Conservation (phyloP, 169 alveolate genomes). For the Plasmodium blacklocki region DNA sequence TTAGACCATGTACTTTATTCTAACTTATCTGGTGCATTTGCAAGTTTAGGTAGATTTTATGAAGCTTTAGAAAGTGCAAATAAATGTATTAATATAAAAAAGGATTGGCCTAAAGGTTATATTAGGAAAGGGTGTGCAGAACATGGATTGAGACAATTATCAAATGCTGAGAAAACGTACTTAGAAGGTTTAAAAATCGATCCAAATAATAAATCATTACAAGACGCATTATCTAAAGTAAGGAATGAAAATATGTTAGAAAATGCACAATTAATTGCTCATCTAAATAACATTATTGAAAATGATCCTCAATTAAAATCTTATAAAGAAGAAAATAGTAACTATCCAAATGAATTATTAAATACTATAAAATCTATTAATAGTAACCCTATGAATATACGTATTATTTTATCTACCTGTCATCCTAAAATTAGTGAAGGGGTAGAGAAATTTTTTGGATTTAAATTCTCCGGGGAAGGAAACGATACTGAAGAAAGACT, state of each 20-base stretch:
- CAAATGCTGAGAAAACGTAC: conserved; percentile 92
- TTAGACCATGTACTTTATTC: conserved; percentile 94
- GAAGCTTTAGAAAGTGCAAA: conserved; percentile 95
- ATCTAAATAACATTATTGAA: conserved; percentile 72
- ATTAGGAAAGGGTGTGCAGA: conserved; percentile 93
- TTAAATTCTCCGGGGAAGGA: conserved; percentile 45
- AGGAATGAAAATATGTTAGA: conserved; percentile 54
- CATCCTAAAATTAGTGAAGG: conserved; percentile 64
- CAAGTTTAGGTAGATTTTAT: conserved; percentile 88
- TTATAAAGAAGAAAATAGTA: conserved; percentile 57
- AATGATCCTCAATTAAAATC: conserved; percentile 70
- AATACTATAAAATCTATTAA: conserved; percentile 57
- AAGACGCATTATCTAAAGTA: conserved; percentile 88
- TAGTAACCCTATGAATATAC: conserved; percentile 68
- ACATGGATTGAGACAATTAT: conserved; percentile 86
- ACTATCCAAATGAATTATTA: conserved; percentile 45
- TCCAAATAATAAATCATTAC: conserved; percentile 90
- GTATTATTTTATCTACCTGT: conserved; percentile 39
- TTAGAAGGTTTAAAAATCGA: conserved; percentile 92
- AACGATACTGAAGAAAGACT: conserved; percentile 11
- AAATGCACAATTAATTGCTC: conserved; percentile 38
- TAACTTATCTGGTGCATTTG: conserved; percentile 95
- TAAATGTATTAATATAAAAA: conserved; percentile 92
- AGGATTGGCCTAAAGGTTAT: conserved; percentile 95
- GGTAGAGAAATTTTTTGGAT: conserved; percentile 61